Evolutionary conservation across 139 green algal genomes (phyloP), one percentile per base, ranked within the genome.

Genomic region (Spirogloea muscicola): DNA sequence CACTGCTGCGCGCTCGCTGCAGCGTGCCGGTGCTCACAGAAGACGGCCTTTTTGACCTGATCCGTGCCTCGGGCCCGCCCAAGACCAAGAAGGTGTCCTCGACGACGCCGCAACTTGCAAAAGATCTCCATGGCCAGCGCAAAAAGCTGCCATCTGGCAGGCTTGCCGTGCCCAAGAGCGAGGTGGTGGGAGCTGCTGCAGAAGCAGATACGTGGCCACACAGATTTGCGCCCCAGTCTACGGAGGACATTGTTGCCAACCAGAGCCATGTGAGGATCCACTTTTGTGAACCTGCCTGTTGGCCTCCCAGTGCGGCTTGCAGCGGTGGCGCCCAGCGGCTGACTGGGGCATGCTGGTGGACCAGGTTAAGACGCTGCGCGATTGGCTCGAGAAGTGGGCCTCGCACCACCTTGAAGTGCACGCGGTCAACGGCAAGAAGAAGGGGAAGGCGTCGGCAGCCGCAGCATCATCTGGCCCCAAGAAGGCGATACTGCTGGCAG

Each of bases 401-500:
- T 39, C 7, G 0, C 75, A 91, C 13, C 88, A 97, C 79, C 58
- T 96, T 37, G 83, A 61, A 61, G 62, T 49, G 38, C 41, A 49
- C 29, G n/a, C n/a, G n/a, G n/a, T n/a, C n/a, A n/a, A 79, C 33
- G 52, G 64, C 41, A 65, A 72, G 1, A 77, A 81, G 64, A 37
- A 67, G 10, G 43, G n/a, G 55, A 48, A 51, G 64, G 31, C 1
- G 39, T 18, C n/a, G 38, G 33, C 49, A 58, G 64, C 49, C 31
- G 64, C 40, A 73, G 64, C 42, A 73, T n/a, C 38, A 43, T 18
- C n/a, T 37, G 33, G 21, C 21, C n/a, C n/a, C n/a, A 96, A 95
- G 85, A 97, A 97, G 87, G 92, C 93, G 1, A 85, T 96, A 65
- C 84, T 99, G 77, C 80, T 99, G 2, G 89, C 70, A 25, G 94